Conservation (phyloP, 2,329 filamentous ascomycete genomes). For the Orbilia javanica region DNA sequence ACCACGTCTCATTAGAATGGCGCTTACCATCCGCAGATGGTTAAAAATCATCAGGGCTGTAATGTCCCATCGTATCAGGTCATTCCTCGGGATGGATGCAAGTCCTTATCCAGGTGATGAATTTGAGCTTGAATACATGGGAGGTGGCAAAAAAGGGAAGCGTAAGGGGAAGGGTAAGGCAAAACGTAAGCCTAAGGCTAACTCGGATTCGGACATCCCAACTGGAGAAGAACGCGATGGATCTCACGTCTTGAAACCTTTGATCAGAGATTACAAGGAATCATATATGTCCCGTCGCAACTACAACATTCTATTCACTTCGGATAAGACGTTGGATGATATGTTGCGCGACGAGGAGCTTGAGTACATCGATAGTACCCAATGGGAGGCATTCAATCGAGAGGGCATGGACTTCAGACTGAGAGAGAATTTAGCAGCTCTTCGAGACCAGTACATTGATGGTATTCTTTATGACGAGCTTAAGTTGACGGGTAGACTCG, state of each 20-base stretch:
- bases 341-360: slow-evolving; percentile 5
- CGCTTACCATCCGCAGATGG: neutral
- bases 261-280: slow-evolving; percentile 1
- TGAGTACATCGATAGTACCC: neutral
- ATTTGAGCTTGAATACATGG: neutral
- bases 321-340: neutral
- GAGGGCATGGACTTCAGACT: neutral
- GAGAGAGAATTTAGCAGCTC: neutral
- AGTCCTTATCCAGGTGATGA: neutral
- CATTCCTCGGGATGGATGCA: neutral
- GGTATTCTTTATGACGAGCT: neutral
- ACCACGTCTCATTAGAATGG: neutral
- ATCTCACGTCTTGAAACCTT: neutral
- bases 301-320: slow-evolving; percentile 38
- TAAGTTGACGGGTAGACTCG: neutral
- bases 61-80: neutral
- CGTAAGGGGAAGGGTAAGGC: too few relatives aligned
- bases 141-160: neutral
- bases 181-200: too few relatives aligned
- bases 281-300: slow-evolving; percentile 32
- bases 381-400: neutral
- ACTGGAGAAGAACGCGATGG: neutral
- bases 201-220: neutral
- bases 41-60: neutral
- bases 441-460: neutral